Evolutionary conservation across 179 eudicot species (phyloP).

Genomic region (Beta corolliflora): DNA sequence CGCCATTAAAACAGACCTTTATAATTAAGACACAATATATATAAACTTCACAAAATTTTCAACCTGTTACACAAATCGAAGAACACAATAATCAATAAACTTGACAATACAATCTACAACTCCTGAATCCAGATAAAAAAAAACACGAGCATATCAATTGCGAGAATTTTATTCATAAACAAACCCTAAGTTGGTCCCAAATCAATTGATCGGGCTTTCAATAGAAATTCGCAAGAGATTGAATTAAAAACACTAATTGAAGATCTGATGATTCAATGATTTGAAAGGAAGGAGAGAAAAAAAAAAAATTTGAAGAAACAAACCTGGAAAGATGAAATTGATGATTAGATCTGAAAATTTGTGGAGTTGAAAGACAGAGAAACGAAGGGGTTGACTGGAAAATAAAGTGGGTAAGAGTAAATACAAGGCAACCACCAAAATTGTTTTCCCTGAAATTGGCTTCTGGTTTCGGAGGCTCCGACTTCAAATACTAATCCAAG

Average conservation of each 20-base stretch:
- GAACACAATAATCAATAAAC: background rate
- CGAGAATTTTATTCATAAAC: background rate
- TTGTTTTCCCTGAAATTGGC: background rate
- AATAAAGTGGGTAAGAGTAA: background rate
- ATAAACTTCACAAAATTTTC: background rate
- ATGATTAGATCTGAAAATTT: constrained; percentile 14
- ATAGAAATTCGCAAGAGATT: background rate
- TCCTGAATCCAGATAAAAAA: background rate
- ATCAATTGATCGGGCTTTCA: background rate
- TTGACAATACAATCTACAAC: background rate
- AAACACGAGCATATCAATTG: background rate
- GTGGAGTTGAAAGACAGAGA: constrained; percentile 2
- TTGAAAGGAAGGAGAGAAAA: background rate
- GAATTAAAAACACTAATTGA: background rate
- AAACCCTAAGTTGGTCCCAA: too few species aligned
- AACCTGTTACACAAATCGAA: background rate
- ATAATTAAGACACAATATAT: background rate
- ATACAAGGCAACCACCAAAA: background rate
- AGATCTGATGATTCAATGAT: background rate
- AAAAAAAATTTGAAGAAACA: background rate
- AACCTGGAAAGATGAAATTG: background rate
- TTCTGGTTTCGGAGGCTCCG: constrained; percentile 4
- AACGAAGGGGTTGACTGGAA: constrained; percentile 12
- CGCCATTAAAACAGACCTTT: constrained; percentile 22
- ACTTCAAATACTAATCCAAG: background rate